A percentile compares a stretch with the other conserved stretches of the same genome.
phyloP scores from a whole-genome alignment of 73 alveolate species.

The Blepharisma stoltei region DNA sequence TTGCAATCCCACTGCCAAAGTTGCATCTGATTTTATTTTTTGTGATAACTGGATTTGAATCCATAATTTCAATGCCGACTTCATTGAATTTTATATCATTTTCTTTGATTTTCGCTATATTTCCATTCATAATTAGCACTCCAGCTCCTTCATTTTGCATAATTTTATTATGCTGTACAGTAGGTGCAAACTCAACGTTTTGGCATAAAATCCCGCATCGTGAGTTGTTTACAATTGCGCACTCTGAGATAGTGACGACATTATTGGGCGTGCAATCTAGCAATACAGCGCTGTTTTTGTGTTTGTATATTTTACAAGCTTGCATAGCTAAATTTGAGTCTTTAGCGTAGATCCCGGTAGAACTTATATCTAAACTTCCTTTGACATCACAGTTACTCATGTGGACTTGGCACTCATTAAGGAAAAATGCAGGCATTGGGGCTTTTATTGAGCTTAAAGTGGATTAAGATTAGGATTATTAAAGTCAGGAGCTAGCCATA shows the following conservation, averaged over 20 bases:
- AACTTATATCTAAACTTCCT: constrained; percentile 23
- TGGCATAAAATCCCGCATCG: constrained; percentile 55
- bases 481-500: no score
- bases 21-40: constrained; percentile 58
- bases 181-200: constrained; percentile 55
- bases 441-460: constrained; percentile 3
- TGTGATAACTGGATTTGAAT: constrained; percentile 56
- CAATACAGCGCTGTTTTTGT: constrained; percentile 10
- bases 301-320: constrained; percentile 14
- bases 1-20: constrained; percentile 56
- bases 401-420: not conserved
- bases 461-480: no score
- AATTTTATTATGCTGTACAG: constrained; percentile 42
- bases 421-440: constrained; percentile 27
- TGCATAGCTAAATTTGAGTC: constrained; percentile 1
- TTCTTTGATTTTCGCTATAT: constrained; percentile 56
- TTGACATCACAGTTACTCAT: constrained; percentile 17
- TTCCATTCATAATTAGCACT: constrained; percentile 52
- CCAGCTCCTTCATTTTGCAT: constrained; percentile 67
- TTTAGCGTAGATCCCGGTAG: not conserved
- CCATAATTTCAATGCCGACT: constrained; percentile 56
- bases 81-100: constrained; percentile 61
- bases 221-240: constrained; percentile 53
- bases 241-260: constrained; percentile 36
- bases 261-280: not conserved